Base-by-base conservation (phyloP, 1,139 yeast genomes). In the Hansenula sp. region DNA sequence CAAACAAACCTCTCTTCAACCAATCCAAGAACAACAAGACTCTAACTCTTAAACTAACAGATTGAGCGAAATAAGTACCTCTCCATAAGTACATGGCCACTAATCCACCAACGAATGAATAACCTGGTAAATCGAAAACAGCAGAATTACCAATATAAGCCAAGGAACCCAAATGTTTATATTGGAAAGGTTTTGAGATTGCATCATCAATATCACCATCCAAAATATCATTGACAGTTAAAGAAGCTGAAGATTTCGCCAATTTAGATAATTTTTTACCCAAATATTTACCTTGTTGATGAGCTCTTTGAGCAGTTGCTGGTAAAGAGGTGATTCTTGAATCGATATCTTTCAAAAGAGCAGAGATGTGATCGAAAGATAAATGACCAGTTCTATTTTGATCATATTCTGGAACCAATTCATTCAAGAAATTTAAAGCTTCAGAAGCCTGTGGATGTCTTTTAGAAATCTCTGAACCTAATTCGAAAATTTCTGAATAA, bases 51-150 rank as follows among this genome's bases (percentile, higher is more conserved):
- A 77, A 57, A 43, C 83, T 74, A 34, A 80, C 84, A 36, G 81
- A 73, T 59, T 80, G 82, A 27, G 84, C 76, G 62, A 79, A 79
- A 61, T 80, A 80, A 27, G 78, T 81, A 36, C 82, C 74, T 63
- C 86, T 74, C 86, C 86, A 80, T 43, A 79, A 60, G 58, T 80
- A 80, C 81, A 80, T 77, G 32, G 85, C 85, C 34, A 79, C 61
- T 37, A 80, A 59, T 2, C 85, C 86, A 46, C 85, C 84, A 38
- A 72, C 72, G 47, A 77, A 69, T 28, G 77, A 70, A 50, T 75
- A 70, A n/a, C 81, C 81, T 37, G 77, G 75, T 45, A 78, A 60
- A 56, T 80, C 85, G 57, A 79, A 79, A 28, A 79, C 84, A 0
- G 86, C 86, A 30, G 81, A 78, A 55, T 79, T 79, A 48, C 84